Conservation (phyloP, 2,329 filamentous ascomycete genomes). For the Diaporthe sp. region DNA sequence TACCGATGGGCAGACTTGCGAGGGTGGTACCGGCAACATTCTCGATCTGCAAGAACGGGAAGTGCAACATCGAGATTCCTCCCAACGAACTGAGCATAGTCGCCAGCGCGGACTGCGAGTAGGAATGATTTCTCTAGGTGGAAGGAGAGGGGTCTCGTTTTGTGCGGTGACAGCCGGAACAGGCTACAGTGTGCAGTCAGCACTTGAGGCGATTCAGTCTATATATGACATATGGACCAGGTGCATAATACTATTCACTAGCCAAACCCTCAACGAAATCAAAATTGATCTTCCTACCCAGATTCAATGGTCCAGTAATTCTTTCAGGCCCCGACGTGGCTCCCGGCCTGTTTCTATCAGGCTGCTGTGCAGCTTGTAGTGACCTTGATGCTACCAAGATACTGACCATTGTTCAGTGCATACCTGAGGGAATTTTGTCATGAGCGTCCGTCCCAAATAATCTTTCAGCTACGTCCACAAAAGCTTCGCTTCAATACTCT, state of each 20-base stretch:
- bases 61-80: not conserved
- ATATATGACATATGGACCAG: no score
- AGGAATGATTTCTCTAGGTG: no score
- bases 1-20: not conserved
- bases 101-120: constrained; percentile 13
- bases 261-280: no score
- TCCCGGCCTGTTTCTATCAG: no score
- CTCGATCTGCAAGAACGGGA: constrained; percentile 1
- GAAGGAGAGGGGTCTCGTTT: not conserved
- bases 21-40: not conserved
- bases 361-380: no score
- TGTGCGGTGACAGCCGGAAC: not conserved
- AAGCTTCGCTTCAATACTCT: not conserved
- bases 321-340: no score
- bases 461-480: not conserved
- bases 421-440: no score
- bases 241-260: not conserved
- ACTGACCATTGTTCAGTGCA: no score
- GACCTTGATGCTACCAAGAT: no score
- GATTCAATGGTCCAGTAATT: not conserved
- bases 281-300: not conserved
- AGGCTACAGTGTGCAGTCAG: no score
- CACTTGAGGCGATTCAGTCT: no score
- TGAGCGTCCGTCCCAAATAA: no score
- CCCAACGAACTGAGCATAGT: constrained; percentile 13